Base-by-base conservation (phyloP, 495 filamentous ascomycete species). In the Lasiosphaeriaceae sp. region DNA sequence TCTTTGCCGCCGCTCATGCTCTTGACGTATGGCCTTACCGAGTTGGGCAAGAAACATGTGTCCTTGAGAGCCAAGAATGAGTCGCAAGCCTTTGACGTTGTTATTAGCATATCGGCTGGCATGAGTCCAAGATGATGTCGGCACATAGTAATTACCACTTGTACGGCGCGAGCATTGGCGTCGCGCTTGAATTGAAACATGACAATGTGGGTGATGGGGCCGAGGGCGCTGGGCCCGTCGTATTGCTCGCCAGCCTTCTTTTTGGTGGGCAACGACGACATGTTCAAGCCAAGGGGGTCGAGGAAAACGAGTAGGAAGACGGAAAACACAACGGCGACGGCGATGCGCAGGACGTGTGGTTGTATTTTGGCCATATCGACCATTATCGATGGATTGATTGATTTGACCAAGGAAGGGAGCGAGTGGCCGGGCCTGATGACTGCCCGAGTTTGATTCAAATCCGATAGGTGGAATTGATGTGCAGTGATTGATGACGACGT, bases 1-100 rank as follows among this genome's bases (percentile, higher is more conserved):
- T 90, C 81, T 39, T 65, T 69, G 0, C 86, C 86, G 2, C 84
- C 86, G 0, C 72, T 77, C 9, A 74, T 64, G 1, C 77, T 69
- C 49, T 76, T 75, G 55, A 90, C 77, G 59, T 88, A 89, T 0
- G 75, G 76, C 43, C 75, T 64, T 17, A 79, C 62, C 7, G 74
- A 69, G 11, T 64, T 74, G 14, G 79, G 80, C 52, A 79, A 77
- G 3, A 77, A 19, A 66, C 80, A 83, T 6, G 71, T 71, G 19
- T 70, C 52, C 37, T 65, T 61, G n/a, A 77, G 55, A 19, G 62
- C 61, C 17, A 75, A 49, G 54, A 60, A 44, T 11, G 14, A 24
- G 12, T 52, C 43, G 54, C 69, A 71, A 11, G 61, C 55, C 69
- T 69, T n/a, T 4, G 16, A 6, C 1, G 34, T 31, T 9, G 26